These are phyloP conservation scores for Talaromyces sp. DNA, from an alignment of 2,329 filamentous ascomycete genomes.

Conservation along the genomic window DNA sequence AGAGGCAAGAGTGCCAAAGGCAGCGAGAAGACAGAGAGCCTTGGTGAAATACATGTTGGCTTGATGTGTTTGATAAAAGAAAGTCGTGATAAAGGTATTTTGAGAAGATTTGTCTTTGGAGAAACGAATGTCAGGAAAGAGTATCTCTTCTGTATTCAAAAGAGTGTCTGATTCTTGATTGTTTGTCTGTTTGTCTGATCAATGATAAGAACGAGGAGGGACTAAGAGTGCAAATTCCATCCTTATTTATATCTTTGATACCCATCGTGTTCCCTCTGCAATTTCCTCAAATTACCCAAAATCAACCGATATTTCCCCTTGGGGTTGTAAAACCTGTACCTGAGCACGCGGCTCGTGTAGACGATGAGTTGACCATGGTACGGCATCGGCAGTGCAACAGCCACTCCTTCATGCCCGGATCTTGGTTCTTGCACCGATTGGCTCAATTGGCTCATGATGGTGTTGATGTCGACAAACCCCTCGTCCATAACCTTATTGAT, in stretches of 20 bases:
- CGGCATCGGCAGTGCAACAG: neutral
- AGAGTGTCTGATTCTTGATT: conserved; percentile 7
- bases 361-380: neutral
- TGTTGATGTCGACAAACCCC: neutral
- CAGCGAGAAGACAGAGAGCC: conserved; percentile 8
- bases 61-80: conserved; percentile 1
- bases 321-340: neutral
- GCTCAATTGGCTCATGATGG: no score
- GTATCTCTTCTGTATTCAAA: neutral
- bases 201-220: conserved; percentile 4
- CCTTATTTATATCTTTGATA: conserved; percentile 7
- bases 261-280: neutral
- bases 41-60: conserved; percentile 15
- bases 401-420: neutral
- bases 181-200: conserved; percentile 10
- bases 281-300: conserved; percentile 2
- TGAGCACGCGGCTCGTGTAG: neutral
- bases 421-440: conserved; percentile 2
- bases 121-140: neutral
- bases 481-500: neutral
- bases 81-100: conserved; percentile 1
- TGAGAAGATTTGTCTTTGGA: neutral
- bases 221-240: neutral
- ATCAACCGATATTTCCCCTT: conserved; percentile 8
- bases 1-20: conserved; percentile 11